Evolutionary conservation across 2,329 filamentous ascomycete genomes (phyloP), one percentile per base, ranked within the genome.

Genomic region (Fusarium fujikuroi): DNA sequence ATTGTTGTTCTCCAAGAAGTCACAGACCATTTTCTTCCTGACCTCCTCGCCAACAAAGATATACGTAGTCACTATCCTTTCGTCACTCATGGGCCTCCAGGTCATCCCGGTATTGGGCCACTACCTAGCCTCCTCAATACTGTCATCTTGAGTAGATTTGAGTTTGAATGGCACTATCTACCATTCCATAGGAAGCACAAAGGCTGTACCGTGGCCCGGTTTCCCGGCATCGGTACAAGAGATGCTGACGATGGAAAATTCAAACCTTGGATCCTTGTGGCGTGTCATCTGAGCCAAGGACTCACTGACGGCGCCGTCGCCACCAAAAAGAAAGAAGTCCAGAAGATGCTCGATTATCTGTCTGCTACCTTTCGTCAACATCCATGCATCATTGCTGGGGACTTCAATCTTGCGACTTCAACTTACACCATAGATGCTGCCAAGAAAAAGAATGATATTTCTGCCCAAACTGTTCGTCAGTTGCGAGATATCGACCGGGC

Each of bases 391-490:
- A 74, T 93, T 25, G 87, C 88, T 0, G 91, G 91, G 7, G 90
- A 92, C 76, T 90, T 92, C 77, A 92, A 92, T 73, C 81, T 92
- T 30, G 83, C 87, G 11, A 91, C 90, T 1, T 92, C 91, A 2
- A 80, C 83, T 4, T 83, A 84, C 59, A 88, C 89, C 0, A 86
- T 92, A 39, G 81, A 87, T 16, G 80, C 83, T 8, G 89, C 90
- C 1, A 71, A 88, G 4, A 84, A 85, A 63, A 85, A 83, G 59
- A 86, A 86, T n/a, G 80, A 83, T 9, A 87, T 92, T n/a, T 88
- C 88, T 0, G 52, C 77, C 1, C 83, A 87, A 54, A 87, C 87
- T 3, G 83, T 81, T 1, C 77, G 75, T 6, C 80, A 81, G 14
- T 78, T 91, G 4, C 75, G 78, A 11, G 80, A 82, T 0, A 81